Evolutionary conservation across 768 basidiomycete species (phyloP).

Genomic region (Rhizopogon rudus): DNA sequence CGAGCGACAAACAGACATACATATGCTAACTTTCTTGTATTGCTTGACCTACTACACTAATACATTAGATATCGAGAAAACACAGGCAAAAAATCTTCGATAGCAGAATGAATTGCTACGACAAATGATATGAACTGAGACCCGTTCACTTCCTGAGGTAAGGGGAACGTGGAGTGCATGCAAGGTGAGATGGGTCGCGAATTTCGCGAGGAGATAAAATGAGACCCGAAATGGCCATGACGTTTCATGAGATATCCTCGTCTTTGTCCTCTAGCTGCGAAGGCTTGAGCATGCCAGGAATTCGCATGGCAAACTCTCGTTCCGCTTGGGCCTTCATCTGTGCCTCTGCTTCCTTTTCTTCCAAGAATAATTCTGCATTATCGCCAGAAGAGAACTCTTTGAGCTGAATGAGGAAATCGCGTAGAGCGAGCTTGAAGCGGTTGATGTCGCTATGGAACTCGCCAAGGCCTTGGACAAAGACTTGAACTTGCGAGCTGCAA

Average conservation of each 20-base stretch:
- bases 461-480: conserved; percentile 62
- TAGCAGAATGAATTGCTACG: conserved; percentile 22
- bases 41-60: conserved; percentile 29
- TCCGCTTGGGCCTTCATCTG: conserved; percentile 77
- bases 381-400: conserved; percentile 95
- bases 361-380: conserved; percentile 86
- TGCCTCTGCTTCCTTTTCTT: conserved; percentile 89
- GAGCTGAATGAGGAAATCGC: conserved; percentile 96
- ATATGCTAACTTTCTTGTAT: conserved; percentile 12
- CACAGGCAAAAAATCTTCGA: conserved; percentile 21
- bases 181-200: not conserved
- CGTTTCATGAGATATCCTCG: conserved; percentile 55
- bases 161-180: conserved; percentile 8
- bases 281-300: conserved; percentile 98
- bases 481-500: conserved; percentile 60
- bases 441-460: conserved; percentile 77
- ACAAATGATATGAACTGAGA: conserved; percentile 17
- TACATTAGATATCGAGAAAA: conserved; percentile 32
- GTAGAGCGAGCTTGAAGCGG: conserved; percentile 89
- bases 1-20: not conserved
- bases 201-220: conserved; percentile 24
- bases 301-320: conserved; percentile 83
- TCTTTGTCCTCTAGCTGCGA: conserved; percentile 93
- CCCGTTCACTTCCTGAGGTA: conserved; percentile 16
- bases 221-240: conserved; percentile 20